Evolutionary conservation across 129 eudicot genomes (phyloP), one percentile per base, ranked within the genome.

Genomic region (Sambucus nigra): DNA sequence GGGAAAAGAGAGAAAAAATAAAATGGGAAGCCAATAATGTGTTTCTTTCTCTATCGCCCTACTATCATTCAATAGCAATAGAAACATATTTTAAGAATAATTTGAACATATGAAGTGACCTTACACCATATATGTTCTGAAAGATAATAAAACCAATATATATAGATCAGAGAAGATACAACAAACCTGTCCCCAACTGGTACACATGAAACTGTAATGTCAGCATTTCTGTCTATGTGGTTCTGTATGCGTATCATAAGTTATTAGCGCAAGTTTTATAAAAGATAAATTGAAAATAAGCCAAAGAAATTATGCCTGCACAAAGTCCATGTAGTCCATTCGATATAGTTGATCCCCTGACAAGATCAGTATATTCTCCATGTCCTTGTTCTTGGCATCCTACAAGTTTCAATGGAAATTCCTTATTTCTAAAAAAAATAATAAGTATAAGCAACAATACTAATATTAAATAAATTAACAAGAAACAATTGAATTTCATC

Each of bases 271-370:
- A 25, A 23, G 12, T 21, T 15, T 18, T 19, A 18, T 21, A 18
- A 16, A 38, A 19, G 16, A 0, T 16, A 2, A 47, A 33, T 18
- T 46, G 2, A 12, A 17, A 13, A 9, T n/a, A 26, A 19, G 42
- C 47, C 8, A 38, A 31, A 12, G 53, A 25, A 19, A n/a, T 19
- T 55, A 7, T 69, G 81, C 98, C 95, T 89, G 94, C 69, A 91
- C 73, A 28, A 91, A 83, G 69, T 91, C 86, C 72, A 85, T 82
- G 63, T 85, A 91, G 60, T 81, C 87, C 98, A 91, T 91, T 38
- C 95, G 74, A 49, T 89, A 89, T 31, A 89, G 88, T 55, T 89
- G 98, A 74, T 89, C 98, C 44, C 98, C 95, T 0, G 94, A 89
- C 50, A 89, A 71, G 66, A 89, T 85, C 47, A 89, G 61, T 53